A percentile compares a stretch with the other conserved stretches of the same genome.
These are phyloP conservation scores for Fusarium floridanum DNA, from an alignment of 2,329 filamentous ascomycete species.

Conservation along the genomic window DNA sequence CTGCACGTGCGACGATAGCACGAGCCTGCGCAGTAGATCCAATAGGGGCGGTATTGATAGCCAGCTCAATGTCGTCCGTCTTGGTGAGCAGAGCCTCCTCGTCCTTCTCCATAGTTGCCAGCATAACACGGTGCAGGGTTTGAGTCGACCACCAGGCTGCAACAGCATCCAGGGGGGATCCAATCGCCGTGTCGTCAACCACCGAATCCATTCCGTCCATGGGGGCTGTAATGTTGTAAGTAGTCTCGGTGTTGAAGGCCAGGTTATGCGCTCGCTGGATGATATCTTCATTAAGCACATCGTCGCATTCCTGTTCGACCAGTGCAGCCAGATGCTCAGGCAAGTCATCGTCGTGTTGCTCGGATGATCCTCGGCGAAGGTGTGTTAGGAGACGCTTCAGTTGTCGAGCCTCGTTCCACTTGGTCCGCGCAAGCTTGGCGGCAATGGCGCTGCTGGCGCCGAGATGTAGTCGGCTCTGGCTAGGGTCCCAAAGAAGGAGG, in stretches of 20 bases:
- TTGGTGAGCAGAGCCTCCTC: slow-evolving; percentile 41
- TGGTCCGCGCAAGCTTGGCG: slow-evolving; percentile 77
- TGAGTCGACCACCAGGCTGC: slow-evolving; percentile 91
- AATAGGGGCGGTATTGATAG: slow-evolving; percentile 80
- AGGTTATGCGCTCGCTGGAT: slow-evolving; percentile 90
- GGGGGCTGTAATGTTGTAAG: slow-evolving; percentile 70
- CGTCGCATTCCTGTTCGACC: slow-evolving; percentile 83
- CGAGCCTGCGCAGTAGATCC: slow-evolving; percentile 78
- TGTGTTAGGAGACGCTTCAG: slow-evolving; percentile 65
- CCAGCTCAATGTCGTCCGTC: slow-evolving; percentile 70
- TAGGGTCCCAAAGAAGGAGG: slow-evolving; percentile 85
- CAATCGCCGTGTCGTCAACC: slow-evolving; percentile 86
- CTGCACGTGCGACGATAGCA: slow-evolving; percentile 69
- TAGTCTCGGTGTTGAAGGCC: slow-evolving; percentile 85
- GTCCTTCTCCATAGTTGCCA: slow-evolving; percentile 70
- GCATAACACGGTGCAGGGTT: slow-evolving; percentile 76
- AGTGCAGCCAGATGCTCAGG: slow-evolving; percentile 82
- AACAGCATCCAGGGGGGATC: slow-evolving; percentile 88
- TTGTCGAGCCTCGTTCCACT: slow-evolving; percentile 85
- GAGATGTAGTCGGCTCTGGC: slow-evolving; percentile 74
- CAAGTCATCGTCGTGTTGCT: slow-evolving; percentile 69
- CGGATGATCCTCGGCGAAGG: slow-evolving; percentile 55
- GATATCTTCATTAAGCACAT: slow-evolving; percentile 82
- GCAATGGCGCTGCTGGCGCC: slow-evolving; percentile 77
- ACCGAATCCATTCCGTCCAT: slow-evolving; percentile 85